Evolutionary conservation across 1,284 basidiomycete species (phyloP), one percentile per base, ranked within the genome.

Genomic region (Mycena citricolor): DNA sequence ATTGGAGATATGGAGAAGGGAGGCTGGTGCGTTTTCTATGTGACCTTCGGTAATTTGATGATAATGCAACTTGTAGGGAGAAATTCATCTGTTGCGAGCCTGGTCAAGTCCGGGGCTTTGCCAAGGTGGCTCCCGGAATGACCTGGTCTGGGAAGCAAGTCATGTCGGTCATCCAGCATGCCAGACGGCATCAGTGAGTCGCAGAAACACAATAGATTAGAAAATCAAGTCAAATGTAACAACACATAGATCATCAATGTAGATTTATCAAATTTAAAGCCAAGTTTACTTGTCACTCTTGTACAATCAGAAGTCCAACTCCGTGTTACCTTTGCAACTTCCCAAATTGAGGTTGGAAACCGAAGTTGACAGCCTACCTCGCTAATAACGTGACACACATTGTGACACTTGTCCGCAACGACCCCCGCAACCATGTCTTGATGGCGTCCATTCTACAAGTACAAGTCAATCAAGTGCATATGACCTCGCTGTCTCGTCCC

Each of bases 41-140:
- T 7, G 17, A 16, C n/a, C 11, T 4, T 4, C n/a, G 26, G n/a
- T 11, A n/a, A n/a, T n/a, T 29, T 11, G 26, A 11, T 29, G 17
- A n/a, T 16, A 19, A 17, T n/a, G 7, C 26, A 29, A 29, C 48
- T 14, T 21, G 13, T 44, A 92, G 86, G 90, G 79, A 90, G 54
- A 75, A 67, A 44, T 94, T 81, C 58, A 74, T 93, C 26, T 94
- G 91, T 54, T 80, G 93, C 39, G 91, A 95, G 65, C 92, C 92
- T 8, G 92, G 92, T 17, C 77, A 77, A 61, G 91, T 91, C 3
- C 66, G 76, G 33, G 83, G 84, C 10, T 89, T 79, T 57, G 75
- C 73, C 12, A 63, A 62, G 41, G 61, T 92, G 17, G 70, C 71
- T 30, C 70, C 83, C 2, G 83, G 83, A 14, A 67, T 79, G 59